Evolutionary conservation across 2,329 filamentous ascomycete species (phyloP).

Genomic region (Knoxdaviesia capensis): DNA sequence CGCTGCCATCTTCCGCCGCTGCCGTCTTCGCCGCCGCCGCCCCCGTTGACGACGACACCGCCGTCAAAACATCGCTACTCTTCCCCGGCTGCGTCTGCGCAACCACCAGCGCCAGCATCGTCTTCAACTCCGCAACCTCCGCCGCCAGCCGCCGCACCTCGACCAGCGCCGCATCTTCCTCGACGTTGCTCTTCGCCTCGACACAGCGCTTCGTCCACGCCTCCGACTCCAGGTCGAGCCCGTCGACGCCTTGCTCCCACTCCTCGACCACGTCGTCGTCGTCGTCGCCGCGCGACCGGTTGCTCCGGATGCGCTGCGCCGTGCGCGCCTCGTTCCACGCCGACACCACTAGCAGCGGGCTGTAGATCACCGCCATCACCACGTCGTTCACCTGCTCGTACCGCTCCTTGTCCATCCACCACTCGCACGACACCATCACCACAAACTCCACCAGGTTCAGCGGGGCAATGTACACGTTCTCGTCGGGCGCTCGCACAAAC

Average conservation of each 20-base stretch:
- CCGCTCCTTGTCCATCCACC: slow-evolving; percentile 62
- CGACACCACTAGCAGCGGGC: slow-evolving; percentile 60
- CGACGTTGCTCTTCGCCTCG: slow-evolving; percentile 60
- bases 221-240: slow-evolving; percentile 62
- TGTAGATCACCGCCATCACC: slow-evolving; percentile 75
- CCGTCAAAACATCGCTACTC: neutral
- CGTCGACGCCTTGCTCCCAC: slow-evolving; percentile 66
- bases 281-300: slow-evolving; percentile 61
- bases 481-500: slow-evolving; percentile 88
- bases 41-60: no score
- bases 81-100: neutral
- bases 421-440: slow-evolving; percentile 63
- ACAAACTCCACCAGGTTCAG: slow-evolving; percentile 88
- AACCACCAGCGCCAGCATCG: slow-evolving; percentile 14
- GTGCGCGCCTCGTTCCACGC: slow-evolving; percentile 49
- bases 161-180: slow-evolving; percentile 53
- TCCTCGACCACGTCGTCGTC: slow-evolving; percentile 82
- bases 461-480: slow-evolving; percentile 94
- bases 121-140: slow-evolving; percentile 37
- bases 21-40: no score
- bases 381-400: slow-evolving; percentile 77
- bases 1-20: no score
- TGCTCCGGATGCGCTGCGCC: slow-evolving; percentile 47
- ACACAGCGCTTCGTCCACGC: slow-evolving; percentile 72
- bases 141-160: slow-evolving; percentile 41